These are phyloP conservation scores for Jamesozyma piceae DNA, from an alignment of 805 yeast genomes.

Conservation along the genomic window DNA sequence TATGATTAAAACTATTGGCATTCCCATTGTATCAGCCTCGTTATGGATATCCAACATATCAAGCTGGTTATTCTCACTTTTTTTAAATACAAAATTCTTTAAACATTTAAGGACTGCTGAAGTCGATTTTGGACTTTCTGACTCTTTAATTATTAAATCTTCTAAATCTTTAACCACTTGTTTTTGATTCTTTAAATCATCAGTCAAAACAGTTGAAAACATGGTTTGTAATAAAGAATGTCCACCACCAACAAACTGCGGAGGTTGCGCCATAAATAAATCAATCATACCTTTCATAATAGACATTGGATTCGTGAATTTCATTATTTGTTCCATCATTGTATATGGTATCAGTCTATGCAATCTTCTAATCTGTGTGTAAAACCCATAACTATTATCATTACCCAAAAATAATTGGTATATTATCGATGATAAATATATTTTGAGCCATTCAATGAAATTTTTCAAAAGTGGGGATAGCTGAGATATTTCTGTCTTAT, in stretches of 20 bases:
- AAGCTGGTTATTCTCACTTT: constrained; percentile 24
- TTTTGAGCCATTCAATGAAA: constrained; percentile 72
- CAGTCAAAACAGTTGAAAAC: constrained; percentile 62
- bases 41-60: constrained; percentile 25
- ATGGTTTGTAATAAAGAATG: constrained; percentile 63
- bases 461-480: constrained; percentile 59
- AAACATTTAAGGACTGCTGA: constrained; percentile 24
- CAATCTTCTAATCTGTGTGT: constrained; percentile 57
- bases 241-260: constrained; percentile 35
- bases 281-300: constrained; percentile 74
- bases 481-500: constrained; percentile 41
- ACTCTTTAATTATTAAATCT: constrained; percentile 23
- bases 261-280: constrained; percentile 70
- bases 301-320: constrained; percentile 79
- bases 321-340: constrained; percentile 63
- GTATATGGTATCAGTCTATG: constrained; percentile 76
- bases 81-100: constrained; percentile 20
- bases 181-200: constrained; percentile 59
- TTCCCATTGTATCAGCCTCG: constrained; percentile 23
- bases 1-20: constrained; percentile 22
- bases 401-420: constrained; percentile 73
- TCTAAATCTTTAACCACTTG: constrained; percentile 42
- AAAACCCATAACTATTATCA: constrained; percentile 71
- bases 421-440: constrained; percentile 76
- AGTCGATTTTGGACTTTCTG: constrained; percentile 15